Percentiles rank a stretch among this genome's conserved stretches.
These are phyloP conservation scores for Yamadazyma tumulicola DNA, from an alignment of 805 yeast genomes.

Conservation along the genomic window DNA sequence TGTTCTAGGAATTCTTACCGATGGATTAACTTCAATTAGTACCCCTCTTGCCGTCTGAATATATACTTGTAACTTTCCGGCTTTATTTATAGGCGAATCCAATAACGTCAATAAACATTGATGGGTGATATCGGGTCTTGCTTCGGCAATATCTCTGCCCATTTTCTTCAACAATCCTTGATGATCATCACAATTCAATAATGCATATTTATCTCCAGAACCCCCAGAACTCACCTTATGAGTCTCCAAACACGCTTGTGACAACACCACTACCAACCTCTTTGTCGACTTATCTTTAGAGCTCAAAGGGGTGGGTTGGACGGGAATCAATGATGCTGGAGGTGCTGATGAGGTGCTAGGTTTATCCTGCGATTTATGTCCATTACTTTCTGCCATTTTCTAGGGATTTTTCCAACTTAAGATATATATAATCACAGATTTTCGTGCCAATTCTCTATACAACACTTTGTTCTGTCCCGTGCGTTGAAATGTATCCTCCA, in stretches of 20 bases:
- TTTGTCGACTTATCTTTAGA: conserved; percentile 85
- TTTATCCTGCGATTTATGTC: too few relatives aligned
- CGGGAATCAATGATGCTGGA: conserved; percentile 77
- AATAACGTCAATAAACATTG: conserved; percentile 91
- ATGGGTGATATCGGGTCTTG: conserved; percentile 98
- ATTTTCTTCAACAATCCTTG: conserved; percentile 92
- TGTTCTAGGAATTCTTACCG: conserved; percentile 96
- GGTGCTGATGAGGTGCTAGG: conserved; percentile 9
- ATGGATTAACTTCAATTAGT: conserved; percentile 90
- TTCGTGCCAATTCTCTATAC: too few relatives aligned
- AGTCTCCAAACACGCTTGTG: conserved; percentile 94
- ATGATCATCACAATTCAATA: conserved; percentile 96
- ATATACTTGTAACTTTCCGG: conserved; percentile 94
- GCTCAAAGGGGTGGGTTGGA: conserved; percentile 74
- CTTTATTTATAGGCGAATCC: conserved; percentile 98
- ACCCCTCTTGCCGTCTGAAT: conserved; percentile 95
- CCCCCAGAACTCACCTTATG: conserved; percentile 82
- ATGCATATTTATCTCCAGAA: conserved; percentile 81
- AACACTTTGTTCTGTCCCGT: too few relatives aligned
- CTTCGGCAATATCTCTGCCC: conserved; percentile 97
- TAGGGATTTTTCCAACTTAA: too few relatives aligned
- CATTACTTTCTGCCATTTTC: not conserved
- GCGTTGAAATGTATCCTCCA: too few relatives aligned
- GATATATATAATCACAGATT: too few relatives aligned
- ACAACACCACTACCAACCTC: conserved; percentile 87